phyloP scores from a whole-genome alignment of 148 eudicot genomes.

The Silene uniflora region DNA sequence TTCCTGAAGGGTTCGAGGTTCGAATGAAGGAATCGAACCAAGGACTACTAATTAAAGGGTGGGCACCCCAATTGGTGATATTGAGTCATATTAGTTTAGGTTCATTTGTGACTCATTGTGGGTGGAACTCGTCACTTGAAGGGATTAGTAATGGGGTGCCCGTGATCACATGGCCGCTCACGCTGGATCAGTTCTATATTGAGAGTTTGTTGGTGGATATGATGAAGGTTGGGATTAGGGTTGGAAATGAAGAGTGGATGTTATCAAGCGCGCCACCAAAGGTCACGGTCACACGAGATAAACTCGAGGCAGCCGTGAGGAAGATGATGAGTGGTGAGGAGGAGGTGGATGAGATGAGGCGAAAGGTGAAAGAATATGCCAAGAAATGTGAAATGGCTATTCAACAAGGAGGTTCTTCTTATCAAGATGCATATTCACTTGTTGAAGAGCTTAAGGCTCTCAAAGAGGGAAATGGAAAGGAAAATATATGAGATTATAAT shows the following conservation, averaged over 20 bases:
- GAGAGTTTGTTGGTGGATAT: constrained; percentile 10
- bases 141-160: neutral
- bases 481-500: neutral
- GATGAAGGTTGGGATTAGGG: constrained; percentile 17
- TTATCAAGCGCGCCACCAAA: neutral
- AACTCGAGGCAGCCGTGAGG: constrained; percentile 13
- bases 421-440: constrained; percentile 9
- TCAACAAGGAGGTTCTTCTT: constrained; percentile 18
- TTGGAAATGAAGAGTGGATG: constrained; percentile 21
- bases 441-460: constrained; percentile 10
- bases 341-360: constrained; percentile 14
- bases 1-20: constrained; percentile 21
- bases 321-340: constrained; percentile 11
- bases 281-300: neutral
- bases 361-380: neutral
- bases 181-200: constrained; percentile 18
- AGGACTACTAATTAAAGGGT: constrained; percentile 13
- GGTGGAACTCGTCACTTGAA: constrained; percentile 23
- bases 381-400: constrained; percentile 9
- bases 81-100: constrained; percentile 2
- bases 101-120: constrained; percentile 20
- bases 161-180: constrained; percentile 21
- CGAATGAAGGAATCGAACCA: neutral
- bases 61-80: constrained; percentile 21
- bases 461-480: neutral